These are phyloP conservation scores for Rubroshorea leprosula DNA, from an alignment of 345 rosid species.

Conservation along the genomic window DNA sequence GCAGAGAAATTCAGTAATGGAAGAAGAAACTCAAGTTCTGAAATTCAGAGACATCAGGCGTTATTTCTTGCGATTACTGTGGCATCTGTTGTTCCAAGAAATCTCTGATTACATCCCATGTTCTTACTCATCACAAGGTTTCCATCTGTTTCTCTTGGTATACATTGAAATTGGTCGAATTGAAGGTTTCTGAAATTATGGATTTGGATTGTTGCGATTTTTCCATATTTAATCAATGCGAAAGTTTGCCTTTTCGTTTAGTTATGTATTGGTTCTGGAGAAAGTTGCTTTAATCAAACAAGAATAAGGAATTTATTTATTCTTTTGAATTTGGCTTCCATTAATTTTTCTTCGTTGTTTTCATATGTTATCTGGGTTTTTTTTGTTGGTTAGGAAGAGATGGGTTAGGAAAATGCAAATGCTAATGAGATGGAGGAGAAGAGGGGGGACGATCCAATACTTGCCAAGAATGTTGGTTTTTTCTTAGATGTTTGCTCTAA, in stretches of 20 bases:
- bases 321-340: too few species aligned
- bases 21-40: slow-evolving; percentile 14
- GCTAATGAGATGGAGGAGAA: slow-evolving; percentile 29
- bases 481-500: slow-evolving; percentile 71
- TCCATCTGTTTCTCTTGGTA: not conserved
- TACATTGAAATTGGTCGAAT: not conserved
- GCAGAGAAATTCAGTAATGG: slow-evolving; percentile 11
- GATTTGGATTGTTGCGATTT: too few species aligned
- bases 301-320: too few species aligned
- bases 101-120: slow-evolving; percentile 59
- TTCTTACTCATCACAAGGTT: slow-evolving; percentile 53
- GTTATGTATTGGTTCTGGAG: too few species aligned
- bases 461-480: slow-evolving; percentile 63
- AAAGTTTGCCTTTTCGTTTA: too few species aligned
- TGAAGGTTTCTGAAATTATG: too few species aligned
- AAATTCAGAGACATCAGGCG: slow-evolving; percentile 56
- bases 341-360: too few species aligned
- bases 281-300: too few species aligned
- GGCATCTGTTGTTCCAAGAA: slow-evolving; percentile 88
- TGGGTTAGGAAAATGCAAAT: slow-evolving; percentile 27
- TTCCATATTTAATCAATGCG: too few species aligned
- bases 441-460: slow-evolving; percentile 22
- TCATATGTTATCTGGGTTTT: too few species aligned
- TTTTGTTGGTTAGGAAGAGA: too few species aligned
- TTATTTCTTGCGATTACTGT: slow-evolving; percentile 67